Base-by-base conservation (phyloP, 73 alveolate species). In the Halteria grandinella region DNA sequence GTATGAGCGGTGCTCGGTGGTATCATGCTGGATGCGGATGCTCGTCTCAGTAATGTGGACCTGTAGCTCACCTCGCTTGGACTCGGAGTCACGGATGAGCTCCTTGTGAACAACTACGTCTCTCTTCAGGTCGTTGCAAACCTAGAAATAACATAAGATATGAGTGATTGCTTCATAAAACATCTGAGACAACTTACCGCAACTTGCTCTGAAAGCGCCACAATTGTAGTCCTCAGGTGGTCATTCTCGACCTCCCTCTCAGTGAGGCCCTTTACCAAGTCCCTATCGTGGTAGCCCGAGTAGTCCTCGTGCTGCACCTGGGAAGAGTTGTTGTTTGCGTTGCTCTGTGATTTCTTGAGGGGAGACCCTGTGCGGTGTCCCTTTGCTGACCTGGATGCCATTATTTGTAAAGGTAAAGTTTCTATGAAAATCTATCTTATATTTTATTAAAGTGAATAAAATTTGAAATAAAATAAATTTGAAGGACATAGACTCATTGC, bases 221-320 rank as follows among this genome's bases (percentile, higher is more conserved):
- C 48, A 18, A 80, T 76, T 23, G 76, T 77, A 24, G 79, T 80
- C 47, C 69, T 80, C 1, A 80, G 72, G 43, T 80, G 90, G 32
- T 80, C 90, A 18, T 34, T 58, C 34, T 80, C 90, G 17, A 80
- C 90, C 43, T 55, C 79, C 51, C 41, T 41, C 59, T 52, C 85
- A 1, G 77, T 21, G 39, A 60, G 58, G 3, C 77, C 77, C 43
- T 59, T 60, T 3, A 60, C 27, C 28, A 60, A 45, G 14, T 60
- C 77, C 58, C 43, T 60, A 59, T 60, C 77, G n/a, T n/a, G n/a
- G n/a, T n/a, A n/a, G n/a, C n/a, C n/a, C n/a, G n/a, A n/a, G n/a
- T n/a, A n/a, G n/a, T n/a, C n/a, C n/a, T n/a, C n/a, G n/a, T n/a
- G n/a, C n/a, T n/a, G n/a, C n/a, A n/a, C n/a, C n/a, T n/a, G n/a